Conservation (phyloP, 495 filamentous ascomycete genomes). For the Evansstolkia leycettana region DNA sequence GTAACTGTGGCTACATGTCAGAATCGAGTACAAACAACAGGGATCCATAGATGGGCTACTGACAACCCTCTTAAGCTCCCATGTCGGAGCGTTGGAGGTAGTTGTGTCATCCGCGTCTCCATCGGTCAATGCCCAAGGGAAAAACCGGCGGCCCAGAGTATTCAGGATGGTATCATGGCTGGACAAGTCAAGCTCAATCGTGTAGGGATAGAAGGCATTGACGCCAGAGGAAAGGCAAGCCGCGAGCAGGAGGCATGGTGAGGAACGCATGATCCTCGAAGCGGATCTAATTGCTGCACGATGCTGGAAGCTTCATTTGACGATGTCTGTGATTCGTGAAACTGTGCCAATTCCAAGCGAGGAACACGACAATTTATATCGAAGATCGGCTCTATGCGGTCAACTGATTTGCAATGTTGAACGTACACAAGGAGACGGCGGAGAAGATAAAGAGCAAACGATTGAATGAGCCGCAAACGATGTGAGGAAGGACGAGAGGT, state of each 20-base stretch:
- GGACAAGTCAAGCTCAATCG: conserved; percentile 6
- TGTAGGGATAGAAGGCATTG: conserved; percentile 25
- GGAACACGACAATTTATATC: too few relatives aligned
- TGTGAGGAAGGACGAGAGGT: too few relatives aligned
- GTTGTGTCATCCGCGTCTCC: conserved; percentile 8
- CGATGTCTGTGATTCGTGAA: background rate
- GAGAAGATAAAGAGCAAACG: too few relatives aligned
- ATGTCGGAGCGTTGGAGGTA: conserved; percentile 9
- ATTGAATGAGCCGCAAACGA: too few relatives aligned
- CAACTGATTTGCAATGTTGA: too few relatives aligned
- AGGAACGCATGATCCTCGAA: conserved; percentile 4
- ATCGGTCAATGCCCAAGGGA: conserved; percentile 12
- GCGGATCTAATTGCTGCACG: background rate
- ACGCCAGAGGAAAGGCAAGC: conserved; percentile 13
- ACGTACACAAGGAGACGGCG: too few relatives aligned
- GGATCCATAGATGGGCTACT: background rate
- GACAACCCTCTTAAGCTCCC: conserved; percentile 23
- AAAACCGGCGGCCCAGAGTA: conserved; percentile 18
- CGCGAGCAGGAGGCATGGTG: conserved; percentile 5
- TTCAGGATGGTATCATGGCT: conserved; percentile 3
- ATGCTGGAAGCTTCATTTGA: background rate
- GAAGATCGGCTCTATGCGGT: too few relatives aligned
- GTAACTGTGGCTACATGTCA: conserved; percentile 7
- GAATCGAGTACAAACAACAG: background rate
- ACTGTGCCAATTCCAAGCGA: too few relatives aligned